Percentiles rank a stretch among this genome's conserved stretches.
Conservation (phyloP, 2,329 filamentous ascomycete species). For the Diaporthe aspalathi region DNA sequence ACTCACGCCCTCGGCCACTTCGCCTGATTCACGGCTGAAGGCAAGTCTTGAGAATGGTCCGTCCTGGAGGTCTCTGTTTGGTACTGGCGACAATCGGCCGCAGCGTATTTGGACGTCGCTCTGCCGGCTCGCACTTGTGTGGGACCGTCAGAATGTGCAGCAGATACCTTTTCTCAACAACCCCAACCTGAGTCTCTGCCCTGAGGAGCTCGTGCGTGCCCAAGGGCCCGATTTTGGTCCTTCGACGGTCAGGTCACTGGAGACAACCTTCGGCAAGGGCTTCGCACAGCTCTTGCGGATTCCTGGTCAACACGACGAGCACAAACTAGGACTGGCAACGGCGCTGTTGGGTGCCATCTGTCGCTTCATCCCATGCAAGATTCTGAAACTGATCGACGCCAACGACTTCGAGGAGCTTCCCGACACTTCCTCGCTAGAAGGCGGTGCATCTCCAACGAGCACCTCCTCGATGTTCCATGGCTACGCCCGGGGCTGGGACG, state of each 20-base stretch:
- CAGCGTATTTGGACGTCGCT: constrained; percentile 12
- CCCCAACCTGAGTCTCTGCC: not conserved
- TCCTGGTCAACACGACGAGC: not conserved
- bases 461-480: not conserved
- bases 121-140: not conserved
- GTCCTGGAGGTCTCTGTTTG: not conserved
- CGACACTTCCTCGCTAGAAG: no score
- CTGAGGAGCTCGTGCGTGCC: not conserved
- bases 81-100: not conserved
- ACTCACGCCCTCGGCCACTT: not conserved
- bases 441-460: not conserved
- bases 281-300: not conserved
- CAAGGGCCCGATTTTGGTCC: not conserved
- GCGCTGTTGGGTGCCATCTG: not conserved
- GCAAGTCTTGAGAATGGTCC: not conserved
- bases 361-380: not conserved
- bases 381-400: not conserved
- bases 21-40: not conserved
- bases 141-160: not conserved
- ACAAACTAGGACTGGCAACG: not conserved
- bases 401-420: not conserved
- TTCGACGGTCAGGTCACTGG: not conserved
- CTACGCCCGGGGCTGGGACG: not conserved
- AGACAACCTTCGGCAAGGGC: not conserved
- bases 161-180: not conserved